Evolutionary conservation across 257 asterid genomes (phyloP), one percentile per base, ranked within the genome.

Genomic region (Scutellaria galericulata): DNA sequence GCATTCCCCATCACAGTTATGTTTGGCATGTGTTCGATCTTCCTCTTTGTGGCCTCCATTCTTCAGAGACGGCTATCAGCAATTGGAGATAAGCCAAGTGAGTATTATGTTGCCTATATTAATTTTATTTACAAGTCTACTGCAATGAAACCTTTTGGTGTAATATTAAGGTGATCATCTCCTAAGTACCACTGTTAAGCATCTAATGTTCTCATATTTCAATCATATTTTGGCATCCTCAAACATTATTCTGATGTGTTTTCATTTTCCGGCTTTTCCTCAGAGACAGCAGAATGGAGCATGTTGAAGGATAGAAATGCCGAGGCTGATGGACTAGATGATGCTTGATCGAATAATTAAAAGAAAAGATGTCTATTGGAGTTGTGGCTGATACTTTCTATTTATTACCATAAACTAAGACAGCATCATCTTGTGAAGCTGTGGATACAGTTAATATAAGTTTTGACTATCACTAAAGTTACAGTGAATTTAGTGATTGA

Each of bases 1-100:
- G 98, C 95, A 27, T 89, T 93, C 83, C 98, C 98, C 83, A 90
- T 93, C 83, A 85, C 95, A 7, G 82, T 93, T 18, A 93, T 93
- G 97, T 93, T 93, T 67, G 97, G 97, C 31, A 90, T 93, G 98
- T 93, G 98, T 82, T 93, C 98, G 18, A 87, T 93, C 70, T 93
- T 93, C 90, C 97, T 93, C 68, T 85, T 90, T 56, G 77, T 90
- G 75, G 97, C 98, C 42, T 89, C 95, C 78, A 71, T 93, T 77
- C 81, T 93, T 53, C 98, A 93, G 80, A 86, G 89, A 66, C 90
- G 98, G 72, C 93, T 93, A 11, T 57, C 83, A 24, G 86, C 80
- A 27, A 86, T 93, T 35, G 80, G 89, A 14, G 96, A 93, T 11
- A 89, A 81, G 79, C 87, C 95, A 87, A 89, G 98, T 93, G 78